Conservation (phyloP, 192 early-diverging fungal species). For the Entomortierella lignicola region DNA sequence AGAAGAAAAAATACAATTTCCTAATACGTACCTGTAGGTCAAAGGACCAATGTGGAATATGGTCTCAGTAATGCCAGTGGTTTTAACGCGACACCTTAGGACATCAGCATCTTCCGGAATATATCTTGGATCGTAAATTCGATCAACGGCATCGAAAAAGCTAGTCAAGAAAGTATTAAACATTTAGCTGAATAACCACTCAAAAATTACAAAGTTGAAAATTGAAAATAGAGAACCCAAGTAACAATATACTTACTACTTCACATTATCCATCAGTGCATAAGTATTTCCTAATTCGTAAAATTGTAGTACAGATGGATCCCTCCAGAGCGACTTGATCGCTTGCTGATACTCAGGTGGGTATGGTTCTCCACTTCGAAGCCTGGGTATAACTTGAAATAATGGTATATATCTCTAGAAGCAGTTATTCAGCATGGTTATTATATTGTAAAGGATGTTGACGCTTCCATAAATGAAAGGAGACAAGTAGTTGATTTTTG, state of each 20-base stretch:
- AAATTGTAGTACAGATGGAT: constrained; percentile 57
- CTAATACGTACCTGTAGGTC: constrained; percentile 48
- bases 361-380: constrained; percentile 45
- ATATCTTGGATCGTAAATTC: constrained; percentile 57
- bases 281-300: constrained; percentile 57
- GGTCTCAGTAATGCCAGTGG: constrained; percentile 72
- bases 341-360: constrained; percentile 55
- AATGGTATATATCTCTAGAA: constrained; percentile 50
- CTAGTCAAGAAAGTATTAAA: constrained; percentile 43
- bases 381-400: constrained; percentile 50
- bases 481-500: too few species aligned
- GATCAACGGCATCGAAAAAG: constrained; percentile 64
- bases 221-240: neutral
- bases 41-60: constrained; percentile 63
- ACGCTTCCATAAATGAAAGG: too few species aligned
- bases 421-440: neutral
- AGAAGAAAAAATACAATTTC: too few species aligned
- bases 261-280: constrained; percentile 65
- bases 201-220: neutral
- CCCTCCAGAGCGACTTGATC: constrained; percentile 59
- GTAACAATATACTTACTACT: constrained; percentile 56
- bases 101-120: constrained; percentile 70
- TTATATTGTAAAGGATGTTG: too few species aligned
- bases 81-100: constrained; percentile 68
- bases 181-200: too few species aligned